Percentiles rank a stretch among this genome's conserved stretches.
Conservation (phyloP, 2,329 filamentous ascomycete species). For the Penicillium fuscoglaucum region DNA sequence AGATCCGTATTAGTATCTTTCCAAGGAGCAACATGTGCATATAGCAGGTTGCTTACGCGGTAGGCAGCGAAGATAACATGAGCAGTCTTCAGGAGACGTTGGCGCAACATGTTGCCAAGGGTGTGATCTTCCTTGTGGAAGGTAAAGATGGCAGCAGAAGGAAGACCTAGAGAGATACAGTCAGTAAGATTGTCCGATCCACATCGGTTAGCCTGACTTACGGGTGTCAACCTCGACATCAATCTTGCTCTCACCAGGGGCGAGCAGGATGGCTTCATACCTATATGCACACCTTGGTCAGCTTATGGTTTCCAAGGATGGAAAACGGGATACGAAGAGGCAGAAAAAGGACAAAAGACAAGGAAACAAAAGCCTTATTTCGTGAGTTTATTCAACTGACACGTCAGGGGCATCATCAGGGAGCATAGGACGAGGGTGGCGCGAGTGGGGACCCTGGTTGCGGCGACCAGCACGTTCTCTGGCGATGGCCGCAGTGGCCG, state of each 20-base stretch:
- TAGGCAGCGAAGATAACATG: conserved; percentile 91
- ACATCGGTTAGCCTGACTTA: conserved; percentile 50
- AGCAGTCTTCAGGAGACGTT: conserved; percentile 79
- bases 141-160: conserved; percentile 92
- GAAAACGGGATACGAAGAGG: background rate
- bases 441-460: background rate
- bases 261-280: conserved; percentile 90
- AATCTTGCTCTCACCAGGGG: conserved; percentile 88
- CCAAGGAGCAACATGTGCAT: background rate
- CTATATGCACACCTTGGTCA: conserved; percentile 49
- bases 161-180: conserved; percentile 64
- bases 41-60: conserved; percentile 58
- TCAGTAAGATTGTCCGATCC: conserved; percentile 4
- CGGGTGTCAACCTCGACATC: conserved; percentile 85
- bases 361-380: background rate
- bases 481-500: conserved; percentile 18
- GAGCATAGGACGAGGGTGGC: background rate
- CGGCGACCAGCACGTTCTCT: conserved; percentile 18
- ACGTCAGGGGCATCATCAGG: conserved; percentile 18
- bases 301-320: background rate
- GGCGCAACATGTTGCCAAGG: conserved; percentile 82
- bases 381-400: conserved; percentile 16
- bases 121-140: conserved; percentile 98
- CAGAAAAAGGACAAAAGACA: background rate
- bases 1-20: conserved; percentile 1